Evolutionary conservation across 2,329 filamentous ascomycete genomes (phyloP).

Genomic region (Stagonosporopsis cucurbitacearum): DNA sequence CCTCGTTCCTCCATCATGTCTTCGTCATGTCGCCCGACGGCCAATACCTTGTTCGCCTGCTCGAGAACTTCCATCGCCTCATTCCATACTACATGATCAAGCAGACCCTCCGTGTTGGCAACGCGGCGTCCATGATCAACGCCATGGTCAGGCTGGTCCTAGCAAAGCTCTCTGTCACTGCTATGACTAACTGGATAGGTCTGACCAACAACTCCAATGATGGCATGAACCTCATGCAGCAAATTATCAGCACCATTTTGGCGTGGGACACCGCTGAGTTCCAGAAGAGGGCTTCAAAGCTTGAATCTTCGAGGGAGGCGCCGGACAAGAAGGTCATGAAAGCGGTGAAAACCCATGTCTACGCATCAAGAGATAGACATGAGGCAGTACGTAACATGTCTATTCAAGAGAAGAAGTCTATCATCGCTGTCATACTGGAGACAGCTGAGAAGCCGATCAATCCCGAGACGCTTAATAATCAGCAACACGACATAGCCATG

Average conservation of each 20-base stretch:
- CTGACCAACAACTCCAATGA: slow-evolving; percentile 74
- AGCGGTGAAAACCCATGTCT: slow-evolving; percentile 65
- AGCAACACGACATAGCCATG: slow-evolving; percentile 68
- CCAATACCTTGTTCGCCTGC: slow-evolving; percentile 72
- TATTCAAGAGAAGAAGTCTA: slow-evolving; percentile 62
- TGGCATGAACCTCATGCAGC: slow-evolving; percentile 80
- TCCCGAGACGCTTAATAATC: slow-evolving; percentile 58
- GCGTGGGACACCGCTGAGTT: slow-evolving; percentile 77
- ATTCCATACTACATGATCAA: slow-evolving; percentile 74
- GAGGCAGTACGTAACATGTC: slow-evolving; percentile 66
- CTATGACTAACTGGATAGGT: slow-evolving; percentile 80
- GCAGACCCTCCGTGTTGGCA: slow-evolving; percentile 77
- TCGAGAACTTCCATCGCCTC: slow-evolving; percentile 73
- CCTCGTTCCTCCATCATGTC: slow-evolving; percentile 75
- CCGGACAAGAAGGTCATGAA: slow-evolving; percentile 67
- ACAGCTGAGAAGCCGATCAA: slow-evolving; percentile 54
- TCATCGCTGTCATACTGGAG: slow-evolving; percentile 70
- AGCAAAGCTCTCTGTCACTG: slow-evolving; percentile 77
- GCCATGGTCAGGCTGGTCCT: slow-evolving; percentile 75
- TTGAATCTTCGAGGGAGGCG: slow-evolving; percentile 67
- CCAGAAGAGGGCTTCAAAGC: slow-evolving; percentile 67
- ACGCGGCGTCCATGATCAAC: slow-evolving; percentile 81
- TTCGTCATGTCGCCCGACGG: slow-evolving; percentile 77
- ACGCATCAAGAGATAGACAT: slow-evolving; percentile 62
- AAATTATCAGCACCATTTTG: slow-evolving; percentile 75